Evolutionary conservation across 345 rosid species (phyloP).

Genomic region (Linum lewisii): DNA sequence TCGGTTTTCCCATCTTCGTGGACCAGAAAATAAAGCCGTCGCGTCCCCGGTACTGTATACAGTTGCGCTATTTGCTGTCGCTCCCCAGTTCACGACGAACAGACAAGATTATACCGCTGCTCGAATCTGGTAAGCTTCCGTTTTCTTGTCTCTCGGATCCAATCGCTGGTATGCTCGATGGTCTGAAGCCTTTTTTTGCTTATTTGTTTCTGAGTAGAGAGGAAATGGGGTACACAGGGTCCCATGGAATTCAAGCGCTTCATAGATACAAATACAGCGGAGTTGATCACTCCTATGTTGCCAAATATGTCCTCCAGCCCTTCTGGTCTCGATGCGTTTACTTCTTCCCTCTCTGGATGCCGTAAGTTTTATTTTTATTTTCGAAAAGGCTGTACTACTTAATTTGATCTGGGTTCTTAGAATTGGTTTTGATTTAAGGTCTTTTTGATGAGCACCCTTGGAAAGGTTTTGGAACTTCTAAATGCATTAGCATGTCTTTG

Average conservation of each 20-base stretch:
- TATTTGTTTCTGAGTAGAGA: background rate
- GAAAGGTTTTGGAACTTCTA: background rate
- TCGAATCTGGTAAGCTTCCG: background rate
- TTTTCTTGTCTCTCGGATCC: background rate
- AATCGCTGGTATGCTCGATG: background rate
- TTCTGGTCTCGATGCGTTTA: constrained; percentile 78
- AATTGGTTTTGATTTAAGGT: background rate
- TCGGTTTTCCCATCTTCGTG: background rate
- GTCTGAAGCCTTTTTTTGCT: background rate
- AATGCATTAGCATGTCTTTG: background rate
- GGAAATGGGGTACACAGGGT: constrained; percentile 82
- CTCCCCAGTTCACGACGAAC: background rate
- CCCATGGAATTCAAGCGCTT: constrained; percentile 75
- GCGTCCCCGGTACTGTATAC: too few species aligned
- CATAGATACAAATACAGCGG: constrained; percentile 93
- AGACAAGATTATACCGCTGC: background rate
- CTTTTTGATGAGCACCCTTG: background rate
- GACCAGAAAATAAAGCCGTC: background rate
- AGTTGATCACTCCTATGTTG: constrained; percentile 71
- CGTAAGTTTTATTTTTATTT: constrained; percentile 51
- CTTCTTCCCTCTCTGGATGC: constrained; percentile 98
- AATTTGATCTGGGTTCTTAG: background rate
- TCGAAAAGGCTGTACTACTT: too few species aligned
- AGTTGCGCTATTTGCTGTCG: background rate
- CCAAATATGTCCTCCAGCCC: constrained; percentile 89